phyloP scores from a whole-genome alignment of 176 grass and related monocot species.

The Musa schizocarpa region DNA sequence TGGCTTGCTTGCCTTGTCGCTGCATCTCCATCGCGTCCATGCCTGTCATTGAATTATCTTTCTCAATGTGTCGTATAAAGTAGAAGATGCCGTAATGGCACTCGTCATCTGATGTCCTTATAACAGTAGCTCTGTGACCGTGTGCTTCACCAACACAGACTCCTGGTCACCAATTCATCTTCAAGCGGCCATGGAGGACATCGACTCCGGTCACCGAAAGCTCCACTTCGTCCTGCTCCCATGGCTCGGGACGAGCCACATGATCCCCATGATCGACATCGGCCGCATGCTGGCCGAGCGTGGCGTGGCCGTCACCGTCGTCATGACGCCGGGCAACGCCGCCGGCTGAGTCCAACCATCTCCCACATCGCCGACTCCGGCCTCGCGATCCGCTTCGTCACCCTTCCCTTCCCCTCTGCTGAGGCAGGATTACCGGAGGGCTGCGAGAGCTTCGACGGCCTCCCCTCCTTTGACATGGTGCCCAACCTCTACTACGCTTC shows the following conservation, averaged over 20 bases:
- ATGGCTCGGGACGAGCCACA: slow-evolving; percentile 42
- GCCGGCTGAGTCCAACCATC: slow-evolving; percentile 25
- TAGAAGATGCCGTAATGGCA: too few species aligned
- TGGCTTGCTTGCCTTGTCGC: too few species aligned
- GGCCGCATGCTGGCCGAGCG: slow-evolving; percentile 46
- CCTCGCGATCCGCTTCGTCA: slow-evolving; percentile 25
- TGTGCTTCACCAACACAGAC: too few species aligned
- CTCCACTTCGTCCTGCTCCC: slow-evolving; percentile 60
- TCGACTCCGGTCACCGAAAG: not conserved
- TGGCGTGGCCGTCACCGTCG: slow-evolving; percentile 32
- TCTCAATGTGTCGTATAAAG: too few species aligned
- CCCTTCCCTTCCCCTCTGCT: slow-evolving; percentile 38
- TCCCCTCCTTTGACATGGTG: slow-evolving; percentile 19
- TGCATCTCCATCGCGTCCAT: too few species aligned
- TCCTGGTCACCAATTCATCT: too few species aligned
- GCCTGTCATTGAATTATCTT: too few species aligned
- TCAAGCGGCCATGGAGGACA: slow-evolving; percentile 8
- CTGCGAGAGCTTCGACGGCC: slow-evolving; percentile 39
- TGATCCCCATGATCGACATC: slow-evolving; percentile 47
- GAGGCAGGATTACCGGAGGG: slow-evolving; percentile 36
- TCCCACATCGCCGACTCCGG: slow-evolving; percentile 8
- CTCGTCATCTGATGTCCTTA: too few species aligned
- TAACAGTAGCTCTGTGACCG: too few species aligned
- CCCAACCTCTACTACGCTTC: slow-evolving; percentile 29
- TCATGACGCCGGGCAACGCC: slow-evolving; percentile 50